A percentile compares a stretch with the other conserved stretches of the same genome.
These are phyloP conservation scores for Yamadazyma ubonensis DNA, from an alignment of 805 yeast genomes.

Conservation along the genomic window DNA sequence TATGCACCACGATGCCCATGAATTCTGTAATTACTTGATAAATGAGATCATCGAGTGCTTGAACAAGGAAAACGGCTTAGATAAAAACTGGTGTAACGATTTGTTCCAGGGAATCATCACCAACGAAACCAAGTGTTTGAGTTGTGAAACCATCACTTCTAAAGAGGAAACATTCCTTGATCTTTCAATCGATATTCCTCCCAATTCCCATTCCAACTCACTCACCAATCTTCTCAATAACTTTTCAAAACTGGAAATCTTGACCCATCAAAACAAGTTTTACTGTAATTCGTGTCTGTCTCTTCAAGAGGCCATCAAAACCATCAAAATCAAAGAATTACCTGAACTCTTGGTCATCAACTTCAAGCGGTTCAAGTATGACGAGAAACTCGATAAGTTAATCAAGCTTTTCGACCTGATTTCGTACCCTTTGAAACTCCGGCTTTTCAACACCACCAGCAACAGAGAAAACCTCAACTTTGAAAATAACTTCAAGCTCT, in stretches of 20 bases:
- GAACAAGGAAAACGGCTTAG: conserved; percentile 32
- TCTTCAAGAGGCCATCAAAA: conserved; percentile 89
- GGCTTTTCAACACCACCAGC: conserved; percentile 66
- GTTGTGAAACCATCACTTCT: conserved; percentile 79
- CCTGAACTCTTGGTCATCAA: conserved; percentile 83
- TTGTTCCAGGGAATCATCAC: conserved; percentile 84
- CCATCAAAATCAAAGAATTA: conserved; percentile 72
- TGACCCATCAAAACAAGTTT: conserved; percentile 85
- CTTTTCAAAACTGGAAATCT: conserved; percentile 82
- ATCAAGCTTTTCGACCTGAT: conserved; percentile 86
- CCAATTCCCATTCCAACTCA: conserved; percentile 54
- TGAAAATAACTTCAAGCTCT: conserved; percentile 50
- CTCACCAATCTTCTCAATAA: conserved; percentile 76
- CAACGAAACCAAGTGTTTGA: conserved; percentile 84
- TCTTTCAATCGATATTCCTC: conserved; percentile 78
- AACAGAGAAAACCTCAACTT: conserved; percentile 4
- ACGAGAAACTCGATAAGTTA: conserved; percentile 76
- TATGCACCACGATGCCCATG: conserved; percentile 99
- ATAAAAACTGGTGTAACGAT: conserved; percentile 55
- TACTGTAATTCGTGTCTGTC: conserved; percentile 89
- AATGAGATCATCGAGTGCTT: conserved; percentile 66
- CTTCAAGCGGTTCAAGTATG: conserved; percentile 87
- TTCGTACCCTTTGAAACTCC: conserved; percentile 69
- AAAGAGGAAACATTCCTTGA: conserved; percentile 87
- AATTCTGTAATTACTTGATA: conserved; percentile 81